These are phyloP conservation scores for Raphanus raphanistrum DNA, from an alignment of 345 rosid species.

Conservation along the genomic window DNA sequence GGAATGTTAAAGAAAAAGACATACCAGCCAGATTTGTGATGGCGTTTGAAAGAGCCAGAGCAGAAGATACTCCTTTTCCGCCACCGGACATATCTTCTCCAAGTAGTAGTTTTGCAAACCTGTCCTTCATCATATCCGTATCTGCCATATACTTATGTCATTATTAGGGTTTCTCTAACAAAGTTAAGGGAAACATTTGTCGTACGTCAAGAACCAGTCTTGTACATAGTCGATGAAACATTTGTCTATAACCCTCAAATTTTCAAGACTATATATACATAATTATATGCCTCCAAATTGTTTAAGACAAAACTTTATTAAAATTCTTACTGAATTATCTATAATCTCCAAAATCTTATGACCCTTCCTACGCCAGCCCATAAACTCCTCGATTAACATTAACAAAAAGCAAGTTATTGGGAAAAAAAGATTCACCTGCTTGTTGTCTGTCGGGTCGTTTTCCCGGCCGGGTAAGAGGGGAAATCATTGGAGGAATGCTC, in stretches of 20 bases:
- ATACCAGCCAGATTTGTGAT: conserved; percentile 54
- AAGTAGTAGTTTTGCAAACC: conserved; percentile 59
- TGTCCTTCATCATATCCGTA: conserved; percentile 64
- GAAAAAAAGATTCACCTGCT: conserved; percentile 40
- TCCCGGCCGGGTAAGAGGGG: conserved; percentile 35
- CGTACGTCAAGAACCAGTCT: neutral
- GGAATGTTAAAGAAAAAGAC: neutral
- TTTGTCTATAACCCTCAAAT: neutral
- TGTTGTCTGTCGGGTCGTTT: conserved; percentile 38
- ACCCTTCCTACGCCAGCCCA: neutral
- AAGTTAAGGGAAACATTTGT: neutral
- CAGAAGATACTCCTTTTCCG: conserved; percentile 80
- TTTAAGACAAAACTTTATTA: neutral
- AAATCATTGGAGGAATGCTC: conserved; percentile 22
- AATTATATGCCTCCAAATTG: neutral
- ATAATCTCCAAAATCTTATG: neutral
- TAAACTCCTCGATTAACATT: neutral
- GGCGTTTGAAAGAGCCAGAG: conserved; percentile 67
- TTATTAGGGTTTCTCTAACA: neutral
- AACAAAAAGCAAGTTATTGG: neutral
- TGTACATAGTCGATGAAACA: too few relatives aligned
- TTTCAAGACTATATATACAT: neutral
- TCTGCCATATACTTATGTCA: conserved; percentile 38
- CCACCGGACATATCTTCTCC: conserved; percentile 89
- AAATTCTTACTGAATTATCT: neutral